Evolutionary conservation across 164 flowering plant species (phyloP).

Genomic region (Sextonia rubra): DNA sequence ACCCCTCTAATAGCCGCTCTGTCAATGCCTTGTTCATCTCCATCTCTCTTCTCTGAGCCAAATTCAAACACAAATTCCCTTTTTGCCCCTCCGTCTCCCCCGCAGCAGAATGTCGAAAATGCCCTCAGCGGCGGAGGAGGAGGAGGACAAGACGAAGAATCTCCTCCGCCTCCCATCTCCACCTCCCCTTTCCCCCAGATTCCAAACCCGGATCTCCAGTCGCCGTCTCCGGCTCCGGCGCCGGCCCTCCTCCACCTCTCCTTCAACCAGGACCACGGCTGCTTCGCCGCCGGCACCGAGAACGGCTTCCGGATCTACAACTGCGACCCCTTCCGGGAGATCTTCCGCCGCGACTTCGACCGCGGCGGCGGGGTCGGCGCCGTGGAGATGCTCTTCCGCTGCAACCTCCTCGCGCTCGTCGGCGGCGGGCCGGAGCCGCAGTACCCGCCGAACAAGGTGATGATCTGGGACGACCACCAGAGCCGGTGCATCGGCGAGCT

Average conservation of each 20-base stretch:
- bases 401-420: conserved; percentile 56
- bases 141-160: not conserved
- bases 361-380: conserved; percentile 17
- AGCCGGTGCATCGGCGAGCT: conserved; percentile 63
- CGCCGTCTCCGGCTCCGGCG: conserved; percentile 8
- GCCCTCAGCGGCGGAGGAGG: not conserved
- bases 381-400: conserved; percentile 72
- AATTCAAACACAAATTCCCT: not conserved
- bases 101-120: not conserved
- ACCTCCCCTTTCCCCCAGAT: not conserved
- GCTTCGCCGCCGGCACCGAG: conserved; percentile 57
- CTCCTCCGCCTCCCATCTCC: not conserved
- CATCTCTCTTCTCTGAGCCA: conserved; percentile 12
- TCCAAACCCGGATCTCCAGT: too few relatives aligned
- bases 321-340: conserved; percentile 55
- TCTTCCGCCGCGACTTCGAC: conserved; percentile 52
- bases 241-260: conserved; percentile 44
- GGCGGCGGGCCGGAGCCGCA: conserved; percentile 66
- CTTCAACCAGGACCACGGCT: conserved; percentile 71
- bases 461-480: conserved; percentile 71
- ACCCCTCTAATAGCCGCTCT: conserved; percentile 39
- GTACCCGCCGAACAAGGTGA: conserved; percentile 51
- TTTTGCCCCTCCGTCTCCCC: not conserved
- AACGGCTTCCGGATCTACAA: conserved; percentile 61
- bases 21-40: conserved; percentile 34